phyloP scores from a whole-genome alignment of 2,329 filamentous ascomycete genomes.

The Hypoxylon sp. region DNA sequence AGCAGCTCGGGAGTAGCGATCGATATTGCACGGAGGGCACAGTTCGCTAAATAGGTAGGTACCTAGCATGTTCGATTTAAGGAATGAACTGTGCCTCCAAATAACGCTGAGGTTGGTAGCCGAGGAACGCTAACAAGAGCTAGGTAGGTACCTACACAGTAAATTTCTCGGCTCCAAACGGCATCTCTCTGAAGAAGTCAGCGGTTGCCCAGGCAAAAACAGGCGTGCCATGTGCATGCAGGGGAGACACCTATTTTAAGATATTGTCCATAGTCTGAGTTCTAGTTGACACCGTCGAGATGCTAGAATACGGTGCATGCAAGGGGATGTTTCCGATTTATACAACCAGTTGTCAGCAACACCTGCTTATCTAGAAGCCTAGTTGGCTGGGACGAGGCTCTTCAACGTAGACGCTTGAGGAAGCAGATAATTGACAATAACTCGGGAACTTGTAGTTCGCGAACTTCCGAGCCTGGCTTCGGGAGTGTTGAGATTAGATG shows the following conservation, averaged over 20 bases:
- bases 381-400: slow-evolving; percentile 7
- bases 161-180: slow-evolving; percentile 4
- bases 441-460: not conserved
- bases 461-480: not conserved
- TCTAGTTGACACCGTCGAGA: slow-evolving; percentile 3
- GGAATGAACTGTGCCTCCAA: slow-evolving; percentile 20
- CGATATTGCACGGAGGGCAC: not conserved
- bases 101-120: slow-evolving; percentile 11
- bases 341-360: slow-evolving; percentile 17
- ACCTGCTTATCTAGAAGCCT: slow-evolving; percentile 1
- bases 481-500: not conserved
- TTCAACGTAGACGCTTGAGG: slow-evolving; percentile 8
- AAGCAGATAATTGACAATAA: not conserved
- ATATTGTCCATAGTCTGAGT: slow-evolving; percentile 2
- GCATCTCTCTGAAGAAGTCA: slow-evolving; percentile 16
- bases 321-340: slow-evolving; percentile 22
- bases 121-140: slow-evolving; percentile 26
- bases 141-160: slow-evolving; percentile 1
- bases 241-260: slow-evolving; percentile 31
- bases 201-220: not conserved
- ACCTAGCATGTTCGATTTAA: not conserved
- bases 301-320: not conserved
- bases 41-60: no score
- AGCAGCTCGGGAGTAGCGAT: slow-evolving; percentile 3
- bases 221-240: slow-evolving; percentile 31